Percentiles rank a stretch among this genome's conserved stretches.
These are phyloP conservation scores for Penicillium griseofulvum DNA, from an alignment of 2,329 filamentous ascomycete genomes.

Conservation along the genomic window DNA sequence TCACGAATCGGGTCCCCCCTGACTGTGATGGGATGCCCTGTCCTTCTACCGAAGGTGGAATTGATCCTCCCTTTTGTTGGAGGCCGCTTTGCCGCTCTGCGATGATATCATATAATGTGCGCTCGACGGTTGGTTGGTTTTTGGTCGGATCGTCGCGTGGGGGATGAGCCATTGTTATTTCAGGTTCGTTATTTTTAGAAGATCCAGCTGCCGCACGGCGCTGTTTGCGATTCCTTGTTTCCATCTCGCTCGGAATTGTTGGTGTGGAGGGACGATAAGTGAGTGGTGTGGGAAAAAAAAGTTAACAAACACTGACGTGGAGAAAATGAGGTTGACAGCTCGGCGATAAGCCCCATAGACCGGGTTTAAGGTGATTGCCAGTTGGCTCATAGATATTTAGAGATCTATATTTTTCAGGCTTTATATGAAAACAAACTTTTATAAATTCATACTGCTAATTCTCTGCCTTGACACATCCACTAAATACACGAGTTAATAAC, in stretches of 20 bases:
- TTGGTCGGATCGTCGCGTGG: constrained; percentile 28
- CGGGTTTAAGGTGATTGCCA: constrained; percentile 1
- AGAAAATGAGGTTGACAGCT: constrained; percentile 4
- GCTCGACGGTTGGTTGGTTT: constrained; percentile 26
- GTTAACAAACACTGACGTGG: constrained; percentile 9
- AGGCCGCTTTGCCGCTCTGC: constrained; percentile 43
- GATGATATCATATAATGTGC: constrained; percentile 47
- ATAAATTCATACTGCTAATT: not conserved
- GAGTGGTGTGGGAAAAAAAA: not conserved
- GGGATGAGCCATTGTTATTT: constrained; percentile 21
- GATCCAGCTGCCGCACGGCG: constrained; percentile 36
- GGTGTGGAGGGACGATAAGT: not conserved
- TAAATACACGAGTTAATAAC: not conserved
- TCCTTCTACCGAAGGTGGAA: not conserved
- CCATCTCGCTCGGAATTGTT: constrained; percentile 21
- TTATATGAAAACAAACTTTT: not conserved
- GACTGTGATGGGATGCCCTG: constrained; percentile 10
- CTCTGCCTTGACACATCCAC: not conserved
- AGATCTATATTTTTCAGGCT: not conserved
- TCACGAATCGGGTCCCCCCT: constrained; percentile 34
- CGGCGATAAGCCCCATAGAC: constrained; percentile 8
- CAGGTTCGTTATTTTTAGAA: constrained; percentile 8
- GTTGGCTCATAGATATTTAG: not conserved
- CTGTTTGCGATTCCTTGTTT: constrained; percentile 41
- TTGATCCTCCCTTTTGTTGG: not conserved